Percentiles rank a stretch among this genome's conserved stretches.
These are phyloP conservation scores for Incumbomyces lentus DNA, from an alignment of 2,329 filamentous ascomycete genomes.

Conservation along the genomic window DNA sequence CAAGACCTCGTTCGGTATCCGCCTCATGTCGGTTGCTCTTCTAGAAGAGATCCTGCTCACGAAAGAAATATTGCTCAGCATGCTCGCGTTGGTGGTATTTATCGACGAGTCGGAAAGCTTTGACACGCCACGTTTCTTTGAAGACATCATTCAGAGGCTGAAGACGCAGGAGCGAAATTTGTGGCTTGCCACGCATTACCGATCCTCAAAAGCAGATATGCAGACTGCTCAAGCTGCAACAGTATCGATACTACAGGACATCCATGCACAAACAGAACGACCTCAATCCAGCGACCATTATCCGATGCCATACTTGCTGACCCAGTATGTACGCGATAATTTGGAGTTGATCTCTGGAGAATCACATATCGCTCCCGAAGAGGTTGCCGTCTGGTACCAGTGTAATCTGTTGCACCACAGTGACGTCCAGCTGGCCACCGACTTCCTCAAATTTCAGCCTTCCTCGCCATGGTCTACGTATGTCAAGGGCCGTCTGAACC, in stretches of 20 bases:
- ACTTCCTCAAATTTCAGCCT: conserved; percentile 57
- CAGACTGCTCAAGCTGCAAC: conserved; percentile 22
- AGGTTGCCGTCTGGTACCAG: conserved; percentile 56
- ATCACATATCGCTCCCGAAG: conserved; percentile 43
- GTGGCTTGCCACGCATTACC: conserved; percentile 46
- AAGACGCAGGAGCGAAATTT: conserved; percentile 60
- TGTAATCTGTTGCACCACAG: conserved; percentile 58
- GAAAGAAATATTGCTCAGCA: conserved; percentile 65
- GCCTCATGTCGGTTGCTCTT: conserved; percentile 62
- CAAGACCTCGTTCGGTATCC: conserved; percentile 33
- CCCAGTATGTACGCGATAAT: conserved; percentile 34
- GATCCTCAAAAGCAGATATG: conserved; percentile 25
- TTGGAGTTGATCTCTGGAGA: conserved; percentile 39
- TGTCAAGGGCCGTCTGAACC: conserved; percentile 67
- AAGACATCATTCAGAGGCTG: conserved; percentile 57
- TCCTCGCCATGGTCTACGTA: conserved; percentile 57
- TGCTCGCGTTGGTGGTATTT: conserved; percentile 73
- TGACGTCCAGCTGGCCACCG: conserved; percentile 53
- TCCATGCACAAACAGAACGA: conserved; percentile 35
- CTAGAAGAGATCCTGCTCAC: conserved; percentile 68
- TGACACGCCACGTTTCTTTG: conserved; percentile 48
- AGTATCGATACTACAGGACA: conserved; percentile 32
- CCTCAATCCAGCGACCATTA: conserved; percentile 30
- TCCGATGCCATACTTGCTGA: conserved; percentile 34
- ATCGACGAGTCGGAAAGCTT: conserved; percentile 64